A percentile compares a stretch with the other conserved stretches of the same genome.
These are phyloP conservation scores for Exophiala spinifera DNA, from an alignment of 2,329 filamentous ascomycete species.

Conservation along the genomic window DNA sequence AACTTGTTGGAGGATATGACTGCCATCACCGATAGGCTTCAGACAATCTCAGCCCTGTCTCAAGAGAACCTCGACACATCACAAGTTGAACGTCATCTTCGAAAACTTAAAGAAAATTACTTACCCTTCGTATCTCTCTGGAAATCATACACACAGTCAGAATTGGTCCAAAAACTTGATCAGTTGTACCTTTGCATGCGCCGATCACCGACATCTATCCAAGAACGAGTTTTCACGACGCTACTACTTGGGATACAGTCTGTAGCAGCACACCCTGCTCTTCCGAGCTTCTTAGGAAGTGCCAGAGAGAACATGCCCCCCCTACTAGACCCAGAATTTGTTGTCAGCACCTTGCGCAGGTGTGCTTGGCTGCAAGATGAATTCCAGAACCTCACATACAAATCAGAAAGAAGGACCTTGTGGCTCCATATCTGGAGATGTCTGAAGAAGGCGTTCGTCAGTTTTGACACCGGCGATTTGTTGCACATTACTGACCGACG, in stretches of 20 bases:
- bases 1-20: constrained; percentile 15
- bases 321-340: constrained; percentile 1
- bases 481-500: not conserved
- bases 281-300: not conserved
- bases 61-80: not conserved
- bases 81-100: not conserved
- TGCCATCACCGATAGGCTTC: constrained; percentile 6
- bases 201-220: not conserved
- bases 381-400: constrained; percentile 18
- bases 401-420: constrained; percentile 12
- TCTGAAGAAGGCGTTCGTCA: constrained; percentile 13
- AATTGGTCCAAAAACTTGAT: constrained; percentile 3
- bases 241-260: constrained; percentile 6
- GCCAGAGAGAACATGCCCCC: not conserved
- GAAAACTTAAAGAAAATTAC: not conserved
- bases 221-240: constrained; percentile 8
- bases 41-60: constrained; percentile 2
- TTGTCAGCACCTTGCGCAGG: not conserved
- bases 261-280: not conserved
- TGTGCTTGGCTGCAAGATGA: constrained; percentile 2
- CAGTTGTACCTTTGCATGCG: not conserved
- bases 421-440: constrained; percentile 23
- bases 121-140: constrained; percentile 2
- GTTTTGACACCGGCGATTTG: constrained; percentile 1
- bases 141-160: not conserved